A percentile compares a stretch with the other conserved stretches of the same genome.
phyloP scores from a whole-genome alignment of 306 rosid genomes.

The Fragaria vesca region DNA sequence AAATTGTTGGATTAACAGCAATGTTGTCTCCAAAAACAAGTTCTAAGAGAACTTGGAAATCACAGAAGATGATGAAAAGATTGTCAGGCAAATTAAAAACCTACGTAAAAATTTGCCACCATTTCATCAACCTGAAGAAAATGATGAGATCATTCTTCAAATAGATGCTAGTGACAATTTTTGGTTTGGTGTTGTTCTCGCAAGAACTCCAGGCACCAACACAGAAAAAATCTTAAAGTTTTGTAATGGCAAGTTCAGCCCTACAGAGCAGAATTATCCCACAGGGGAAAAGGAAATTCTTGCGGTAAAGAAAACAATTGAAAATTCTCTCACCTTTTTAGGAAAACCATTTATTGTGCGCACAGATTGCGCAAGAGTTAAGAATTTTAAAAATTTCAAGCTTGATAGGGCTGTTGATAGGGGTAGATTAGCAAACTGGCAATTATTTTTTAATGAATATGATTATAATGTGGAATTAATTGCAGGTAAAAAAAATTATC shows the following conservation, averaged over 20 bases:
- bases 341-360: not conserved
- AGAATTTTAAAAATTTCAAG: too few relatives aligned
- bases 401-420: not conserved
- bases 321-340: too few relatives aligned
- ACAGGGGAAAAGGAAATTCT: too few relatives aligned
- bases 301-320: not conserved
- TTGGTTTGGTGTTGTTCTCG: too few relatives aligned
- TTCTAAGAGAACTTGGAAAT: not conserved
- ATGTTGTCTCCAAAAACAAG: not conserved
- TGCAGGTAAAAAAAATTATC: not conserved
- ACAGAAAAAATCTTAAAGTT: too few relatives aligned
- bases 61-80: not conserved
- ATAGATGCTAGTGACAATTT: not conserved
- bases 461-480: not conserved
- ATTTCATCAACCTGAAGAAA: not conserved
- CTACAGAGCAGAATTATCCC: too few relatives aligned
- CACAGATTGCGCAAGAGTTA: not conserved
- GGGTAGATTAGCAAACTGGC: not conserved
- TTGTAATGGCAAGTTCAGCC: too few relatives aligned
- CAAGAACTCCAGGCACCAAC: too few relatives aligned
- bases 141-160: not conserved
- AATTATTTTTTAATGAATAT: too few relatives aligned
- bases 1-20: not conserved
- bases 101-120: not conserved
- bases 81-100: not conserved